These are phyloP conservation scores for Neofusicoccum kwambonambiense DNA, from an alignment of 2,329 filamentous ascomycete genomes.

Conservation along the genomic window DNA sequence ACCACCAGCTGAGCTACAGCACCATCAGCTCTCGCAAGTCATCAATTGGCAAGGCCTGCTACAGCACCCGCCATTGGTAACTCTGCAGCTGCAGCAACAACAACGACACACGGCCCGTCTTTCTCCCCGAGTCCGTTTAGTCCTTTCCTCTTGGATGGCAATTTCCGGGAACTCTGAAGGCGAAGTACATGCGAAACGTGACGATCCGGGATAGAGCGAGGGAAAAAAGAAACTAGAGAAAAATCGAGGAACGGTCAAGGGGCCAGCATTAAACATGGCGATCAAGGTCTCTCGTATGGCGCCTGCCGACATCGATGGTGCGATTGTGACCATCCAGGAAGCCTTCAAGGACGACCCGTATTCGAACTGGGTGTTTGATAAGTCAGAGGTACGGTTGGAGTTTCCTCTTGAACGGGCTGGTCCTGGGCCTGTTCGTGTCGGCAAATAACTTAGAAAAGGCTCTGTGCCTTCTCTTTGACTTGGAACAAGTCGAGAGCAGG, in stretches of 20 bases:
- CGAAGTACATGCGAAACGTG: not conserved
- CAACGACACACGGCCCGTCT: not conserved
- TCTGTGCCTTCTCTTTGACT: not conserved
- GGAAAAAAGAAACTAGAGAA: not conserved
- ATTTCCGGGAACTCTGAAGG: not conserved
- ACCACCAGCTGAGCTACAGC: no score
- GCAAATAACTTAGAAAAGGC: no score
- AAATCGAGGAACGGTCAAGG: not conserved
- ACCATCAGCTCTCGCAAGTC: no score
- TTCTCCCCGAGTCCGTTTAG: not conserved
- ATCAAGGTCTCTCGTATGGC: conserved; percentile 58
- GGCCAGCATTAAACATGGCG: conserved; percentile 29
- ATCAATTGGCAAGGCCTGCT: no score
- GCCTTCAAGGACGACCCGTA: conserved; percentile 68
- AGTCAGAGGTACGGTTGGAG: conserved; percentile 47
- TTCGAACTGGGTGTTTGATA: conserved; percentile 64
- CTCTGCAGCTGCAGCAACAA: no score
- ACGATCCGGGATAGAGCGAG: not conserved
- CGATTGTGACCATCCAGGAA: conserved; percentile 64
- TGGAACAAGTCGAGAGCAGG: no score
- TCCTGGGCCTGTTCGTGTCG: no score
- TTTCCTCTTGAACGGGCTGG: not conserved
- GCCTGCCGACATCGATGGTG: conserved; percentile 61
- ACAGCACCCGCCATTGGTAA: no score
- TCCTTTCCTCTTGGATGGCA: not conserved